Evolutionary conservation across 2,329 filamentous ascomycete genomes (phyloP).

Genomic region (Leptoxyphium fumago): DNA sequence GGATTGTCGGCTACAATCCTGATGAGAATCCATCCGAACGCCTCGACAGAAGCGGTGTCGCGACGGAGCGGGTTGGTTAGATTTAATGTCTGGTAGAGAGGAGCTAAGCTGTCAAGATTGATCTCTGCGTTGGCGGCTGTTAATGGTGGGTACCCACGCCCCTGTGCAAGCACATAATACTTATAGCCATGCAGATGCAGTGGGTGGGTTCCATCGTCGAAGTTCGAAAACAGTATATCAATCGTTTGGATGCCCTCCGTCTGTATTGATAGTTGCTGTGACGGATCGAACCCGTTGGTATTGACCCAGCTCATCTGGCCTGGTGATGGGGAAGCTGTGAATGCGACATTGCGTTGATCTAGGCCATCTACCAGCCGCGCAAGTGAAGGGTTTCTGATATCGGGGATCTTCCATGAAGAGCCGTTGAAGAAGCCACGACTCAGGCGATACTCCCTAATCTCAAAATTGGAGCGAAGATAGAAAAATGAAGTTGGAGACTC

Average conservation of each 20-base stretch:
- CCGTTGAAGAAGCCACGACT: slow-evolving; percentile 45
- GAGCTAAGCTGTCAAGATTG: slow-evolving; percentile 13
- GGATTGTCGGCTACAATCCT: slow-evolving; percentile 43
- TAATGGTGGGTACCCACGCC: slow-evolving; percentile 19
- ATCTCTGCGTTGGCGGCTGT: slow-evolving; percentile 10
- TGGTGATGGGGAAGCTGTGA: slow-evolving; percentile 6
- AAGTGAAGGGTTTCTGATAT: slow-evolving; percentile 34
- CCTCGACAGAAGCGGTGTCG: slow-evolving; percentile 39
- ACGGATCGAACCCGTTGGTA: slow-evolving; percentile 14
- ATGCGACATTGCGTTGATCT: slow-evolving; percentile 14
- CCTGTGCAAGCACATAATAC: slow-evolving; percentile 21
- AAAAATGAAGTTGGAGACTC: slow-evolving; percentile 36
- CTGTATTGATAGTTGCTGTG: slow-evolving; percentile 22
- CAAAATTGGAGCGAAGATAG: slow-evolving; percentile 43
- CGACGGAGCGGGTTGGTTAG: slow-evolving; percentile 31
- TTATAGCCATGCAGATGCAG: slow-evolving; percentile 24
- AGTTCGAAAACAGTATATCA: slow-evolving; percentile 22
- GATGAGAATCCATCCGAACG: slow-evolving; percentile 40
- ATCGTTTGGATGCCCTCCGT: slow-evolving; percentile 22
- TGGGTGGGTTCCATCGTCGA: slow-evolving; percentile 23
- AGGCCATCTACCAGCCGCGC: slow-evolving; percentile 36
- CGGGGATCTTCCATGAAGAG: slow-evolving; percentile 35
- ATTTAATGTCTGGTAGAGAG: slow-evolving; percentile 21
- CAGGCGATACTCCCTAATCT: slow-evolving; percentile 44
- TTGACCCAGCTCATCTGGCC: slow-evolving; percentile 16